Evolutionary conservation across 2,329 filamentous ascomycete genomes (phyloP).

Genomic region (Grosmannia penicillata): DNA sequence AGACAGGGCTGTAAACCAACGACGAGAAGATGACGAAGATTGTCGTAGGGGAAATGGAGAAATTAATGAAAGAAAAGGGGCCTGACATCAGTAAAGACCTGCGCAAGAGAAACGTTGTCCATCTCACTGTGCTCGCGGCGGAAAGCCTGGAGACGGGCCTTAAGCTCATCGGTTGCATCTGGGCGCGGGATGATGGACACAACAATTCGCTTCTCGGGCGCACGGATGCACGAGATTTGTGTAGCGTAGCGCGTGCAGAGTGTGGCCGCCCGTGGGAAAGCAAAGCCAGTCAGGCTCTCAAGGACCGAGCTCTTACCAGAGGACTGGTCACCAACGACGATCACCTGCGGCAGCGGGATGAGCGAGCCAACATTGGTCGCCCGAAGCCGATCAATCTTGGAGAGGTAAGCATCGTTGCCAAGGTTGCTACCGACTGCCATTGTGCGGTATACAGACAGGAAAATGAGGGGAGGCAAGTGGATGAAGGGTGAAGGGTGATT

Average conservation of each 20-base stretch:
- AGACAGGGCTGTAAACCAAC: no score
- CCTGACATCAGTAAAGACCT: constrained; percentile 20
- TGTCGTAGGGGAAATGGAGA: no score
- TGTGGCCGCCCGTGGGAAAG: constrained; percentile 12
- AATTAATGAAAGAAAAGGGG: no score
- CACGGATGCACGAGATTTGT: constrained; percentile 15
- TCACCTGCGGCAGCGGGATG: constrained; percentile 29
- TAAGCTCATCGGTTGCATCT: constrained; percentile 7
- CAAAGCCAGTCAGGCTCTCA: constrained; percentile 31
- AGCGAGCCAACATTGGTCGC: constrained; percentile 20
- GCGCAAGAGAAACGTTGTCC: constrained; percentile 16
- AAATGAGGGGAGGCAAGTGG: no score
- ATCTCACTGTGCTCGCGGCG: constrained; percentile 13
- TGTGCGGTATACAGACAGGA: no score
- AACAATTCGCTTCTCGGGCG: constrained; percentile 11
- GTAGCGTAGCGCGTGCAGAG: constrained; percentile 16
- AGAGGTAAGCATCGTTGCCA: no score
- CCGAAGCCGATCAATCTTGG: constrained; percentile 23
- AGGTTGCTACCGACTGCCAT: no score
- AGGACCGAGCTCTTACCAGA: constrained; percentile 63
- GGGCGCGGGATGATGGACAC: constrained; percentile 16
- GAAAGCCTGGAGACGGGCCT: constrained; percentile 13
- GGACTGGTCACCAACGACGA: constrained; percentile 60
- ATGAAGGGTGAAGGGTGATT: no score
- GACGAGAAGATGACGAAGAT: no score